Base-by-base conservation (phyloP, 805 yeast species). In the Candida manassasensis region DNA sequence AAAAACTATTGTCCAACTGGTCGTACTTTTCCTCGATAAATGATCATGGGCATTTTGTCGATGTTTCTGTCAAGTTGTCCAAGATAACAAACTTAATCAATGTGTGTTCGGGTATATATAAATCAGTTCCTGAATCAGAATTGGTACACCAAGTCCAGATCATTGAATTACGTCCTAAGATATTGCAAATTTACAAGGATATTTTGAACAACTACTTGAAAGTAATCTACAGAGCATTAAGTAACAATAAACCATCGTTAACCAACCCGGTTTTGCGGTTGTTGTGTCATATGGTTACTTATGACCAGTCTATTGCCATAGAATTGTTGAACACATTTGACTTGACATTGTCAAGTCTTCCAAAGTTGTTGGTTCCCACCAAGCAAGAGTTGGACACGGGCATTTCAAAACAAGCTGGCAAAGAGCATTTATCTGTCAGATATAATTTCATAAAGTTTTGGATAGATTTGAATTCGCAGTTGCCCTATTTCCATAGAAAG, bases 291-390 rank as follows among this genome's bases (percentile, higher is more conserved):
- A 63, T 82, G 18, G 43, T 55, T 1, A 78, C 69, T 46, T 66
- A 71, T 30, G 60, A 71, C 17, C 78, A 81, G 1, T 56, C 64
- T 2, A 54, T 74, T 32, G 55, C 79, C 2, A 80, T 75, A 35
- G 79, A 75, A 6, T 73, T 89, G 13, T 51, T 79, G 21, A 75
- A 80, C 11, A 55, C 67, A 29, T 84, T 89, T 50, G 96, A 89
- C 57, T 67, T 86, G 36, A 63, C 79, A 3, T 57, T 81, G 19
- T 68, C 79, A 14, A 68, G 71, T 4, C 60, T 88, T 18, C 79
- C 86, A 1, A 82, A 77, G 46, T 57, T 84, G 8, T 57, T 84
- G 22, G 59, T 69, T 2, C 84, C 85, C 1, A 55, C 73, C 0
- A 63, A 63, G 44, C 49, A 60, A 9, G 83, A 76, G 37, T 36